These are phyloP conservation scores for Russula foetens DNA, from an alignment of 768 basidiomycete genomes.

Conservation along the genomic window DNA sequence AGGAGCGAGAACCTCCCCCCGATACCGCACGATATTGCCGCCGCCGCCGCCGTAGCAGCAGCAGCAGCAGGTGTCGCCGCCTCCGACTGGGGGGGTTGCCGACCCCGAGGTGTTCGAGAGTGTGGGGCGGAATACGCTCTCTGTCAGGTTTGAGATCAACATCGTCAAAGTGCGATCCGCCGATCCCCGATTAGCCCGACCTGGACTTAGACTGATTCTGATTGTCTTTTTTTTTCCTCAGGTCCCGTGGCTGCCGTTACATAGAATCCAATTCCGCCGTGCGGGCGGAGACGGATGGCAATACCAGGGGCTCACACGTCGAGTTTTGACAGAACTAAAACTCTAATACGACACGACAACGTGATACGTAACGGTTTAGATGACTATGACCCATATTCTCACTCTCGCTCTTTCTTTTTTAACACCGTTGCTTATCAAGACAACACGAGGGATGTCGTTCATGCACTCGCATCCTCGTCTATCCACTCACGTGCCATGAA, in stretches of 20 bases:
- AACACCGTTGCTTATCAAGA: not conserved
- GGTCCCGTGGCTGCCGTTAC: conserved; percentile 92
- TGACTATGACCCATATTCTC: not conserved
- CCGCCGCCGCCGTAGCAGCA: conserved; percentile 17
- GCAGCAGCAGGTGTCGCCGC: conserved; percentile 20
- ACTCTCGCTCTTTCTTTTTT: not conserved
- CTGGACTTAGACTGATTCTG: too few species aligned
- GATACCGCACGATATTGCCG: conserved; percentile 65
- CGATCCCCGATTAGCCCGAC: not conserved
- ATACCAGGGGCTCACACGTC: conserved; percentile 90
- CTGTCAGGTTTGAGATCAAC: conserved; percentile 94
- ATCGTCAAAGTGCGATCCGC: conserved; percentile 98
- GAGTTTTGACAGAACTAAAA: conserved; percentile 83
- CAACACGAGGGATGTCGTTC: not conserved
- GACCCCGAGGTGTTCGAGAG: conserved; percentile 63
- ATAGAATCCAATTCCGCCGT: conserved; percentile 93
- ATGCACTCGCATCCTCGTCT: not conserved
- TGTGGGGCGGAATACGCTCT: conserved; percentile 67
- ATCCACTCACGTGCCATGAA: too few species aligned
- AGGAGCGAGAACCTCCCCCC: conserved; percentile 67
- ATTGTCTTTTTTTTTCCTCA: conserved; percentile 25
- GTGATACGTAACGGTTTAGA: not conserved
- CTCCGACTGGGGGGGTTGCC: conserved; percentile 61
- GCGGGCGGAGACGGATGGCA: conserved; percentile 92
- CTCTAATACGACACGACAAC: conserved; percentile 40